A percentile compares a stretch with the other conserved stretches of the same genome.
Evolutionary conservation across 2,329 filamentous ascomycete genomes (phyloP).

Genomic region (Colletotrichum salicis): DNA sequence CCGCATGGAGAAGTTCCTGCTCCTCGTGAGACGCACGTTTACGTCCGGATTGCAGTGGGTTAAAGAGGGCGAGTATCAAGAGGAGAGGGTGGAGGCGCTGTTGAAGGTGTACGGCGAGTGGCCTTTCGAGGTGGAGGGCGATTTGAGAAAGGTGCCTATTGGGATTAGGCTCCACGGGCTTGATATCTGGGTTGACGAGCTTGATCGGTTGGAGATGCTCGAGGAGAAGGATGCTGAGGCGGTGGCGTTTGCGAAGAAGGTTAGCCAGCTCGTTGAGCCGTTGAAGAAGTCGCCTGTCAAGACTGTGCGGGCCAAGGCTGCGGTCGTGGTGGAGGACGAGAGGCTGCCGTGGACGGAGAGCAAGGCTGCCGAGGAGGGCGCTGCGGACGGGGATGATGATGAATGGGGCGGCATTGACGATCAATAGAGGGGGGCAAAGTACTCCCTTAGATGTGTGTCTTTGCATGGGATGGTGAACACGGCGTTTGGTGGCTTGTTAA

Average conservation of each 20-base stretch:
- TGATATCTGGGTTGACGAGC: conserved; percentile 92
- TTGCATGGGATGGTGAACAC: conserved; percentile 33
- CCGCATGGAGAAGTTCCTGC: conserved; percentile 92
- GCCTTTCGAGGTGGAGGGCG: conserved; percentile 52
- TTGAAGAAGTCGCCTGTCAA: conserved; percentile 73
- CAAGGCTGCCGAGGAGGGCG: conserved; percentile 45
- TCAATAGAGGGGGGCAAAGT: conserved; percentile 8
- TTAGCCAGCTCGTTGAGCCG: conserved; percentile 66
- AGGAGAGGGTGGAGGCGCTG: conserved; percentile 48
- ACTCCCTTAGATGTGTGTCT: conserved; percentile 4
- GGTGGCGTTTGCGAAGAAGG: conserved; percentile 59
- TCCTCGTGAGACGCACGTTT: conserved; percentile 83
- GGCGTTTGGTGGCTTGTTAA: conserved; percentile 14
- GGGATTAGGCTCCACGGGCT: conserved; percentile 87
- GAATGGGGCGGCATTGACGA: conserved; percentile 39
- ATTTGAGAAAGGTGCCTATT: conserved; percentile 73
- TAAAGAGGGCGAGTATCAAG: conserved; percentile 40
- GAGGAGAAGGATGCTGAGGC: conserved; percentile 49
- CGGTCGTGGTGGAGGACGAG: conserved; percentile 78
- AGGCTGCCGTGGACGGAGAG: conserved; percentile 73
- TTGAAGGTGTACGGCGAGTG: conserved; percentile 50
- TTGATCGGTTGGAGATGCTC: conserved; percentile 74
- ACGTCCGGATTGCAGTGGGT: conserved; percentile 72
- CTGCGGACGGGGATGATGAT: conserved; percentile 48
- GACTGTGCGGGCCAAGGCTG: conserved; percentile 75